Conservation (phyloP, 371 early-diverging fungal genomes). For the Lichtheimia corymbifera region DNA sequence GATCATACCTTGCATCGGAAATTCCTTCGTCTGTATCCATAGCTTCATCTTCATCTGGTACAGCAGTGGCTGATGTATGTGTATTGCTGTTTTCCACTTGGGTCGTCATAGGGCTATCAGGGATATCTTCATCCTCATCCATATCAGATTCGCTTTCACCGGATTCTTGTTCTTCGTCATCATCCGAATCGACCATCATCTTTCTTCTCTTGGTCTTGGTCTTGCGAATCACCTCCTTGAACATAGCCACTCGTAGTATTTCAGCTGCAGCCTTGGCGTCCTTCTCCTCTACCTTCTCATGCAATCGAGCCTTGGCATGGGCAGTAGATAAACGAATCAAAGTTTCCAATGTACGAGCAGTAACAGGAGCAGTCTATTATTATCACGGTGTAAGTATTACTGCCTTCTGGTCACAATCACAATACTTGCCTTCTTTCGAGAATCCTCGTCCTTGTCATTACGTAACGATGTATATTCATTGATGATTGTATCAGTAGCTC, state of each 20-base stretch:
- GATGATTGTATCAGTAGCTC: slow-evolving; percentile 80
- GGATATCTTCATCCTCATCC: slow-evolving; percentile 10
- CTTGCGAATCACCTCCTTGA: slow-evolving; percentile 76
- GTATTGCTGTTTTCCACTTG: not conserved
- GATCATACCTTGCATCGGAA: slow-evolving; percentile 23
- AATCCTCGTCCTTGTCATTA: slow-evolving; percentile 59
- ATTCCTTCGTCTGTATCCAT: slow-evolving; percentile 28
- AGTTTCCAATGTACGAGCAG: slow-evolving; percentile 98
- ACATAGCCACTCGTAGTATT: slow-evolving; percentile 89
- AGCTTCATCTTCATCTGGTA: slow-evolving; percentile 8
- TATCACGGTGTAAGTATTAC: not conserved
- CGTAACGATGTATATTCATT: slow-evolving; percentile 80
- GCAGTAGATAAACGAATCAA: slow-evolving; percentile 98
- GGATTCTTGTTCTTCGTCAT: slow-evolving; percentile 32
- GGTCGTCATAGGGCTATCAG: not conserved
- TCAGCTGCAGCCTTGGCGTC: slow-evolving; percentile 89
- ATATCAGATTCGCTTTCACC: slow-evolving; percentile 23
- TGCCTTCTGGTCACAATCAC: not conserved
- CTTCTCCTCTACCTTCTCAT: slow-evolving; percentile 74
- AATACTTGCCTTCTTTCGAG: slow-evolving; percentile 52
- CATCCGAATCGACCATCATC: slow-evolving; percentile 31
- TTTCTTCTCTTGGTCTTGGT: slow-evolving; percentile 61
- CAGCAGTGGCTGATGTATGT: not conserved
- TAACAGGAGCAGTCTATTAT: slow-evolving; percentile 79
- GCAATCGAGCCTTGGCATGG: slow-evolving; percentile 96